Conservation (phyloP, 441 rosid species). For the Capsella rubella region DNA sequence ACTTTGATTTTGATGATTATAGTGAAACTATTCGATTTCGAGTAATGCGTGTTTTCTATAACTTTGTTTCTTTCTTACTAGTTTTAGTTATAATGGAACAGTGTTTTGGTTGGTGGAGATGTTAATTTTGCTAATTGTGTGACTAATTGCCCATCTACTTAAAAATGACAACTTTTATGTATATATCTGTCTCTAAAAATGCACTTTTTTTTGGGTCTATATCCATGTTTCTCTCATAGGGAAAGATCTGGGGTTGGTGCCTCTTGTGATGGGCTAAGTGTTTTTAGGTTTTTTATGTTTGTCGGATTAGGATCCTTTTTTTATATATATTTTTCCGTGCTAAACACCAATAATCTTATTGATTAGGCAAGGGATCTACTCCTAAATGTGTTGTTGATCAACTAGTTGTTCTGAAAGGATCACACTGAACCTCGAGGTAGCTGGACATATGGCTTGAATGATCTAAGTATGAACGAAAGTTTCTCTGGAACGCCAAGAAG, state of each 20-base stretch:
- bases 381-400: constrained; percentile 31
- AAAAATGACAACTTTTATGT: not conserved
- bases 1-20: not conserved
- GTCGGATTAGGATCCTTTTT: not conserved
- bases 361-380: constrained; percentile 35
- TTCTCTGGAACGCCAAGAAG: constrained; percentile 40
- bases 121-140: constrained; percentile 29
- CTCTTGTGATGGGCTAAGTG: constrained; percentile 20
- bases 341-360: constrained; percentile 32
- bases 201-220: constrained; percentile 9
- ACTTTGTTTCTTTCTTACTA: not conserved
- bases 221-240: not conserved
- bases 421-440: constrained; percentile 27
- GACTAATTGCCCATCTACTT: not conserved
- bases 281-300: not conserved
- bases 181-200: not conserved
- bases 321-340: not conserved
- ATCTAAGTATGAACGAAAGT: constrained; percentile 38
- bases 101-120: constrained; percentile 31
- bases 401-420: constrained; percentile 37
- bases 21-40: constrained; percentile 10
- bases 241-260: constrained; percentile 2
- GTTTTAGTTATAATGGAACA: constrained; percentile 7
- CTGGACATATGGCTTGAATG: constrained; percentile 39
- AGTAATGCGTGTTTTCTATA: constrained; percentile 18